These are phyloP conservation scores for Piloderma croceum DNA, from an alignment of 768 basidiomycete genomes.

Conservation along the genomic window DNA sequence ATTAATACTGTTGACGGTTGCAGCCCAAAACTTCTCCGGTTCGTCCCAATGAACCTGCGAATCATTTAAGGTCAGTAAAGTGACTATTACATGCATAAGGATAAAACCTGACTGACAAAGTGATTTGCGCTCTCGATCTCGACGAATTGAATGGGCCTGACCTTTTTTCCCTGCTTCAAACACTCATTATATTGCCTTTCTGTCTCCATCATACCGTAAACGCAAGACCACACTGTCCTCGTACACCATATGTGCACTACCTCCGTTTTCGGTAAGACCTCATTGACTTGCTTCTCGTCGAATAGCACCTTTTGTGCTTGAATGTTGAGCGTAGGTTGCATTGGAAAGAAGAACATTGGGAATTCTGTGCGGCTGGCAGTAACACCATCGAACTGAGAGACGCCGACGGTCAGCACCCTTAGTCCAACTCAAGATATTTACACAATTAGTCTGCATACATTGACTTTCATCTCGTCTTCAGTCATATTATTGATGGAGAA, in stretches of 20 bases:
- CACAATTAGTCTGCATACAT: constrained; percentile 11
- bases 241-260: constrained; percentile 19
- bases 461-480: constrained; percentile 13
- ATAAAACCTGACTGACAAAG: constrained; percentile 24
- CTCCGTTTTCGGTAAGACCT: constrained; percentile 16
- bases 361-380: background rate
- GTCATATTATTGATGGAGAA: too few species aligned
- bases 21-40: background rate
- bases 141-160: constrained; percentile 20
- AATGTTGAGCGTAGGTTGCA: constrained; percentile 18
- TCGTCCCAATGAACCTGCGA: too few species aligned
- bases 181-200: constrained; percentile 17
- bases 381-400: background rate
- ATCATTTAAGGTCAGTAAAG: background rate
- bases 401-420: background rate
- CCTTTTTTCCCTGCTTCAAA: constrained; percentile 11
- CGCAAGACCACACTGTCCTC: constrained; percentile 19
- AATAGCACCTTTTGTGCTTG: constrained; percentile 18
- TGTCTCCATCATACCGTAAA: constrained; percentile 19
- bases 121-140: constrained; percentile 27
- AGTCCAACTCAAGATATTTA: constrained; percentile 19
- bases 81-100: background rate
- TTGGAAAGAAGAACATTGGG: constrained; percentile 16
- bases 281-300: constrained; percentile 6
- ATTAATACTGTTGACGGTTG: constrained; percentile 1